Evolutionary conservation across 257 asterid genomes (phyloP), one percentile per base, ranked within the genome.

Genomic region (Cynanchum wilfordii): DNA sequence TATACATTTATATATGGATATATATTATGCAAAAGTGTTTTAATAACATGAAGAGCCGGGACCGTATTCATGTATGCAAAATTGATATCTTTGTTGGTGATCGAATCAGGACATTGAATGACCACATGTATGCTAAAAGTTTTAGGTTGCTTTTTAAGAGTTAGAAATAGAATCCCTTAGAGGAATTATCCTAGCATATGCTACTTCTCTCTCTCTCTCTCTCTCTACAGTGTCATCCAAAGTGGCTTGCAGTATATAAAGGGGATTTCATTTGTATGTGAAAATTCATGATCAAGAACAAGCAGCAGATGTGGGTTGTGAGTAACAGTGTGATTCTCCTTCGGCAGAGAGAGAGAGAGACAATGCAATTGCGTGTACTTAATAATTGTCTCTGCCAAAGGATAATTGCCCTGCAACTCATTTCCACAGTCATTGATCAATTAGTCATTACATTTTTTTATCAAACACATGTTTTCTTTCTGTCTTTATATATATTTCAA

Each of bases 371-470:
- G 89, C 86, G 78, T 79, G 78, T 42, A 7, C 36, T 58, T 15
- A 38, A 70, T 71, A 66, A 69, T 73, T 69, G 79, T 81, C 59
- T 73, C 82, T 77, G 91, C 96, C 91, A 87, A 86, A 86, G 88
- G 89, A 89, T 91, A 89, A 86, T 87, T 87, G 90, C 86, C 90
- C 90, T 86, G 90, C 83, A 47, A 86, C 84, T 86, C 80, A 66
- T 52, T 67, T 82, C 81, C 84, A 78, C 87, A 81, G 70, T 42
- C 16, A 3, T 19, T 10, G 16, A 51, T 15, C 54, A 33, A 33
- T 33, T 33, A 0, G 3, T 33, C 38, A 3, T 33, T 33, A 33
- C 38, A 33, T 33, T 33, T 3, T 33, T 33, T 33, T 33, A 33
- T 1, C 38, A 3, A 33, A 33, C 38, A 3, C 38, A 3, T 33